Base-by-base conservation (phyloP, 306 rosid genomes). In the Spatholobus suberectus region DNA sequence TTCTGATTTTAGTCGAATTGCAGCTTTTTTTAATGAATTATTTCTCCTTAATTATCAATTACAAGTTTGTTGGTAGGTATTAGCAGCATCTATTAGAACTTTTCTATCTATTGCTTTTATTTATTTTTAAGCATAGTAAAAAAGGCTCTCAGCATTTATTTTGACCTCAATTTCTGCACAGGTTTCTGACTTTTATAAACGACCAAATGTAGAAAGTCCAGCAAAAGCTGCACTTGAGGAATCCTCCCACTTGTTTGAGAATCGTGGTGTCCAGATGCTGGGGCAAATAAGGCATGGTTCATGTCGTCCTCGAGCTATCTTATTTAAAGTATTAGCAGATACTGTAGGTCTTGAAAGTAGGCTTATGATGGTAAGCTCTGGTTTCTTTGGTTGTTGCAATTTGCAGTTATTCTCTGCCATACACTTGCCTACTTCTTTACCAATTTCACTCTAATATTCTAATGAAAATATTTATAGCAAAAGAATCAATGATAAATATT, bases 211-310 rank as follows among this genome's bases (percentile, higher is more conserved):
- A 32, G 99, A 91, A 75, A 91, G 97, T 89, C 94, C 96, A 54
- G 99, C 97, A 70, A 94, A 96, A 91, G 91, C 90, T 87, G 88
- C 89, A 75, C 84, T 82, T 17, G 99, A 93, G 82, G 98, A 94
- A 75, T 86, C 91, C 79, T 89, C 92, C 54, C 93, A 91, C 89
- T 80, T 96, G 87, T 94, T 91, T 78, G 99, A 94, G 77, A 91
- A 87, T 82, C 91, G 89, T 69, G 98, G 98, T 66, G 87, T 91
- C 79, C 96, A 91, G 81, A 78, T 94, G 78, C 88, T 96, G 59
- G 99, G 99, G 83, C 94, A 96, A 89, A 92, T 93, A 91, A 94
- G 73, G 85, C 90, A 92, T 44, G 98, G 99, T 73, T 94, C 99
- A 43, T 94, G 99, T 88, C 92, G 97, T 80, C 95, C 97, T 83